phyloP scores from a whole-genome alignment of 352 stramenopile genomes.

The Pythium biforme region DNA sequence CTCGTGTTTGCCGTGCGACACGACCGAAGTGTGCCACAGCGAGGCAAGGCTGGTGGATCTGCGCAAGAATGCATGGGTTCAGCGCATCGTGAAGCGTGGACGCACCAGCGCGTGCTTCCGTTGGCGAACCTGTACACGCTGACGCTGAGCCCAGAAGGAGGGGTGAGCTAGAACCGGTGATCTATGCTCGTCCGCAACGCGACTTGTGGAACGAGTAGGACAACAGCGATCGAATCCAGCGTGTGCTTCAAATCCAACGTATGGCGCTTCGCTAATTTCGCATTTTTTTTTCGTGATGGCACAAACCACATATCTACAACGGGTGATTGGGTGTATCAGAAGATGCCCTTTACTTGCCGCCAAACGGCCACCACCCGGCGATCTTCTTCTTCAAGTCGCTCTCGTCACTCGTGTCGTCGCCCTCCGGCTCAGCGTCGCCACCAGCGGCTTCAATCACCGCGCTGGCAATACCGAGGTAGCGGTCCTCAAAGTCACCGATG shows the following conservation, averaged over 20 bases:
- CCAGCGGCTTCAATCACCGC: constrained; percentile 34
- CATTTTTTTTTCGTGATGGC: not conserved
- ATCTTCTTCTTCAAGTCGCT: constrained; percentile 41
- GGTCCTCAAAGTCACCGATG: constrained; percentile 73
- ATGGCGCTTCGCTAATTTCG: not conserved
- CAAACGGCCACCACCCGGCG: constrained; percentile 37
- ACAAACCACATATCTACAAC: not conserved
- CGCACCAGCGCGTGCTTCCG: not conserved
- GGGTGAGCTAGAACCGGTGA: not conserved
- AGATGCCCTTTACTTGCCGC: constrained; percentile 8
- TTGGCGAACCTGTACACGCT: constrained; percentile 4
- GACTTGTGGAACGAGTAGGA: not conserved
- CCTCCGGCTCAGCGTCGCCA: constrained; percentile 34
- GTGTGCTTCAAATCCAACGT: no score
- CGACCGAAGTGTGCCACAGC: not conserved
- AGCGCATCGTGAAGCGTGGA: not conserved
- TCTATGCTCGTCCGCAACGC: not conserved
- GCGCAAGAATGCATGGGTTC: not conserved
- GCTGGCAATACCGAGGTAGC: constrained; percentile 50
- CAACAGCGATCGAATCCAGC: no score
- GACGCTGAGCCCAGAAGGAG: not conserved
- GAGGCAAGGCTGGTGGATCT: not conserved
- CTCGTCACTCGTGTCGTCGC: constrained; percentile 20
- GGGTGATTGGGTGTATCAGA: not conserved
- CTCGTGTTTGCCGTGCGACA: not conserved